A percentile compares a stretch with the other conserved stretches of the same genome.
Evolutionary conservation across 2,329 filamentous ascomycete genomes (phyloP).

Genomic region (Ilyonectria robusta): DNA sequence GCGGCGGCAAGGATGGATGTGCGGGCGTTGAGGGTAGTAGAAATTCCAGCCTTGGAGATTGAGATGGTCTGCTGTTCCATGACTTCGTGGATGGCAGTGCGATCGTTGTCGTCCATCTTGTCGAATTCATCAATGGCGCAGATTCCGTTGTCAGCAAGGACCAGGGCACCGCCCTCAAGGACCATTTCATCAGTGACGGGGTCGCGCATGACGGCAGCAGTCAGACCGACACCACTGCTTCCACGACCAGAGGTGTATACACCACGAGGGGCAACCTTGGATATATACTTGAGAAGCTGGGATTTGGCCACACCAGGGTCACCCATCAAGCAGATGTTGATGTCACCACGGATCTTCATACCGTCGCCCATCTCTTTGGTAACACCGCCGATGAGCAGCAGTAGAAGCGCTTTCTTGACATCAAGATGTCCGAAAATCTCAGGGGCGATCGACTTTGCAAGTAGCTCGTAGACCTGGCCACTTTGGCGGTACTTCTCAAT

Average conservation of each 20-base stretch:
- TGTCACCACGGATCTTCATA: conserved; percentile 98
- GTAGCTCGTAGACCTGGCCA: conserved; percentile 94
- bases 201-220: conserved; percentile 86
- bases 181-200: conserved; percentile 90
- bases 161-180: conserved; percentile 83
- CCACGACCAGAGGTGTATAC: conserved; percentile 87
- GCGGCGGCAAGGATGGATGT: conserved; percentile 96
- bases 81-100: conserved; percentile 88
- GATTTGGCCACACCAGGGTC: conserved; percentile 99
- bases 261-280: conserved; percentile 95
- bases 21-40: conserved; percentile 89
- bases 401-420: conserved; percentile 97
- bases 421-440: conserved; percentile 98
- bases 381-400: conserved; percentile 95
- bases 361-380: conserved; percentile 97
- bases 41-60: conserved; percentile 82
- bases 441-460: conserved; percentile 95
- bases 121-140: conserved; percentile 91
- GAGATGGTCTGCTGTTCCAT: conserved; percentile 92
- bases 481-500: conserved; percentile 89
- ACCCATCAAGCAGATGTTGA: conserved; percentile 99
- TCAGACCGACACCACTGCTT: conserved; percentile 86
- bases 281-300: conserved; percentile 97
- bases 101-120: conserved; percentile 90
- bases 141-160: conserved; percentile 86